Base-by-base conservation (phyloP, 371 early-diverging fungal species). In the Quaeritorhiza haematococci region DNA sequence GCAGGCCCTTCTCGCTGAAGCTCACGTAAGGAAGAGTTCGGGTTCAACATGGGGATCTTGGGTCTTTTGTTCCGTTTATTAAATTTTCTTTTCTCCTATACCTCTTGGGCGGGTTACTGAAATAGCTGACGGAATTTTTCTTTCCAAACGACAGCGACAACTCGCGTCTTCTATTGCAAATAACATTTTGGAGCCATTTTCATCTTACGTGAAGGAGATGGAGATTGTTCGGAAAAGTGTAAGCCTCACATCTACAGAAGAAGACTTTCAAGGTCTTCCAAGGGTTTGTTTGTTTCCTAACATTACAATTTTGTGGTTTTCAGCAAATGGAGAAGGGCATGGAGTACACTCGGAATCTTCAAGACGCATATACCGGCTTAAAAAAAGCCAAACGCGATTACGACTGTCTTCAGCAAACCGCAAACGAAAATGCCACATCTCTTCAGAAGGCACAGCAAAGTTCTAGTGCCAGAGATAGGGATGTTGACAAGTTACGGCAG, bases 341-440 rank as follows among this genome's bases (percentile, higher is more conserved):
- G 32, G 66, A 64, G n/a, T 61, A 64, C 46, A 52, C 50, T 15
- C 49, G 48, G 47, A 63, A 59, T 32, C 52, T 72, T n/a, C 66
- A 68, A 42, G 72, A 72, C 48, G 72, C 61, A 0, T 57, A 55
- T 28, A 45, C 56, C 1, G 48, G 56, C 4, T 28, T 72, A 51
- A 58, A 56, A 43, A 67, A 64, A 62, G 72, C 66, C 33, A 63
- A 66, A 48, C 48, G 56, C 38, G 72, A 68, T 3, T 62, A 61
- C 49, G 67, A 68, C 10, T 27, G 15, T 15, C 26, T 58, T 1
- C 61, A 64, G 30, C 26, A 41, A 4, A 33, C 28, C n/a, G 63
- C 68, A 5, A 44, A 44, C 21, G 72, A 72, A n/a, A 46, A 59
- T 23, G 46, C 53, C 21, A 41, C 56, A n/a, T 58, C 33, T 26